Evolutionary conservation across 305 asterid genomes (phyloP).

Genomic region (Fraxinus ornus): DNA sequence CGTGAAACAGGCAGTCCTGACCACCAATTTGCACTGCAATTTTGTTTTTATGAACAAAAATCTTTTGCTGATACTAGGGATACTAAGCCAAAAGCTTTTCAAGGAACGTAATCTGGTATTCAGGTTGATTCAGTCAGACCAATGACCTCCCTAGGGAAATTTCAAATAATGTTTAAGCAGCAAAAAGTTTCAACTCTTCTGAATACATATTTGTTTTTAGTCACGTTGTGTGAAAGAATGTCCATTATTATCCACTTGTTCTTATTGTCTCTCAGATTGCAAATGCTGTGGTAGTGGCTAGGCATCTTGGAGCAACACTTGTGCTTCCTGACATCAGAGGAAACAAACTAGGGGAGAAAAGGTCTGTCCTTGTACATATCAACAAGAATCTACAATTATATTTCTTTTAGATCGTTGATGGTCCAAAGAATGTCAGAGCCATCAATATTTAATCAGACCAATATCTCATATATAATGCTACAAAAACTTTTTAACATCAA

Average conservation of each 20-base stretch:
- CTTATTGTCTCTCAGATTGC: not conserved
- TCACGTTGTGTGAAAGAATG: not conserved
- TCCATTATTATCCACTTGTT: not conserved
- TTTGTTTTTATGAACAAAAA: not conserved
- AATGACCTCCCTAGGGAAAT: not conserved
- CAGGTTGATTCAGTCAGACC: not conserved
- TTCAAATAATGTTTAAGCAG: not conserved
- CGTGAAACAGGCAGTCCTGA: not conserved
- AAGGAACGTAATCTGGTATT: not conserved
- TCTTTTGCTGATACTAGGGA: not conserved
- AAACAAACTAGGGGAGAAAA: not conserved
- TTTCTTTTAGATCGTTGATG: not conserved
- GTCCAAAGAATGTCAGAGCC: not conserved
- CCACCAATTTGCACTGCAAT: not conserved
- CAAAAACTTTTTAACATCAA: not conserved
- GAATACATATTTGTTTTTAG: not conserved
- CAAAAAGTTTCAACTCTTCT: not conserved
- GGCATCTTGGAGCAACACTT: not conserved
- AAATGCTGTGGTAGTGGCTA: not conserved
- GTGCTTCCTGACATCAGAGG: not conserved
- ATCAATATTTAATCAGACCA: not conserved
- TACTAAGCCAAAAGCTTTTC: not conserved
- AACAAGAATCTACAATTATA: not conserved
- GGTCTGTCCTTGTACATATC: not conserved
- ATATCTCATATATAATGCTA: not conserved